Evolutionary conservation across 2,329 filamentous ascomycete genomes (phyloP).

Genomic region (Colletotrichum orchidophilum): DNA sequence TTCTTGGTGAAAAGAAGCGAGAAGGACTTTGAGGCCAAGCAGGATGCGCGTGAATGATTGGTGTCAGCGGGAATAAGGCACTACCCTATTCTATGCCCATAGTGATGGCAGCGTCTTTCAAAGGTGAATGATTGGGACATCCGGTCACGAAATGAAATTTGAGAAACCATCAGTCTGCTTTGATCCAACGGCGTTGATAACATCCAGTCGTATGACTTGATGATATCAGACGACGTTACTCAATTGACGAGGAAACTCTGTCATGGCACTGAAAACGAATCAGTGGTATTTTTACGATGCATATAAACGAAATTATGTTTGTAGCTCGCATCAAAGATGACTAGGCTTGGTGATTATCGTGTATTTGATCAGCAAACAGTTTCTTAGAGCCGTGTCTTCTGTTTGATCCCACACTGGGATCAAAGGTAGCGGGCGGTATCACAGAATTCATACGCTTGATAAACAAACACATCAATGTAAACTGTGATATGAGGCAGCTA

Average conservation of each 20-base stretch:
- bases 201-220: background rate
- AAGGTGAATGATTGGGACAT: fast-evolving
- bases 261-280: no score
- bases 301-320: no score
- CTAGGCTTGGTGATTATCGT: fast-evolving
- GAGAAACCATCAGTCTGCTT: background rate
- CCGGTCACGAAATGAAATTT: background rate
- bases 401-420: background rate
- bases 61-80: background rate
- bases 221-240: fast-evolving
- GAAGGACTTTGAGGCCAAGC: background rate
- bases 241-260: no score
- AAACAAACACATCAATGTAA: background rate
- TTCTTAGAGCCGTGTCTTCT: fast-evolving
- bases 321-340: background rate
- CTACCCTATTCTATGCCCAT: background rate
- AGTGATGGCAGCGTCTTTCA: background rate
- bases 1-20: background rate
- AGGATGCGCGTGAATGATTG: background rate
- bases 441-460: background rate
- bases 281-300: no score
- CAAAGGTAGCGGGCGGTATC: background rate
- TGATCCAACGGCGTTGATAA: fast-evolving
- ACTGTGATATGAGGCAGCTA: background rate
- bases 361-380: fast-evolving